phyloP scores from a whole-genome alignment of 768 basidiomycete genomes.

The Macrocybe gigantea region DNA sequence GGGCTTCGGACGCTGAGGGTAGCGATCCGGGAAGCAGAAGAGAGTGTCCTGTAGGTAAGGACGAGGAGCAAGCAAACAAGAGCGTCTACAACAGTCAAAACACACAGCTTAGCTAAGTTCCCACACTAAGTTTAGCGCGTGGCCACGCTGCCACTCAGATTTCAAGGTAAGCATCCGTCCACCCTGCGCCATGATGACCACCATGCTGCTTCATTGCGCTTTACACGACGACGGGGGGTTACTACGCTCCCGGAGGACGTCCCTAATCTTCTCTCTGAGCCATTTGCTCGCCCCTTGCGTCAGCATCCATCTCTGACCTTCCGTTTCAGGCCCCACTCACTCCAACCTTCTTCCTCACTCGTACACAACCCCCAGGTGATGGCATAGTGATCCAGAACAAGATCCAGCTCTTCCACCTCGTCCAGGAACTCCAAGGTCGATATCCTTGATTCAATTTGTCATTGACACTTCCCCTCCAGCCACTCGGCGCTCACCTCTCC shows the following conservation, averaged over 20 bases:
- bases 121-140: conserved; percentile 15
- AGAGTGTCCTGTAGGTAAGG: conserved; percentile 33
- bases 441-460: conserved; percentile 40
- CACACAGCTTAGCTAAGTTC: conserved; percentile 12
- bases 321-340: neutral
- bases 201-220: too few species aligned
- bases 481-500: conserved; percentile 35
- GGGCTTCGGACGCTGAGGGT: conserved; percentile 34
- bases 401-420: conserved; percentile 90
- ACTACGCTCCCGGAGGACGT: conserved; percentile 17
- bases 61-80: conserved; percentile 28
- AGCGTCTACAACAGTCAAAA: conserved; percentile 17
- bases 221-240: too few species aligned
- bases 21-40: conserved; percentile 35
- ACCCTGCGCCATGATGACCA: too few species aligned
- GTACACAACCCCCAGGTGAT: conserved; percentile 57
- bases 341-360: neutral
- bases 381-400: conserved; percentile 87
- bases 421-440: conserved; percentile 82
- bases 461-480: too few species aligned
- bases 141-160: conserved; percentile 5
- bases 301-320: conserved; percentile 3
- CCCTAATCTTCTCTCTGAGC: conserved; percentile 27
- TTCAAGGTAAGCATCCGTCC: neutral
- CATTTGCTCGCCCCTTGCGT: neutral